Base-by-base conservation (phyloP, 495 filamentous ascomycete genomes). In the Xylona heveae region DNA sequence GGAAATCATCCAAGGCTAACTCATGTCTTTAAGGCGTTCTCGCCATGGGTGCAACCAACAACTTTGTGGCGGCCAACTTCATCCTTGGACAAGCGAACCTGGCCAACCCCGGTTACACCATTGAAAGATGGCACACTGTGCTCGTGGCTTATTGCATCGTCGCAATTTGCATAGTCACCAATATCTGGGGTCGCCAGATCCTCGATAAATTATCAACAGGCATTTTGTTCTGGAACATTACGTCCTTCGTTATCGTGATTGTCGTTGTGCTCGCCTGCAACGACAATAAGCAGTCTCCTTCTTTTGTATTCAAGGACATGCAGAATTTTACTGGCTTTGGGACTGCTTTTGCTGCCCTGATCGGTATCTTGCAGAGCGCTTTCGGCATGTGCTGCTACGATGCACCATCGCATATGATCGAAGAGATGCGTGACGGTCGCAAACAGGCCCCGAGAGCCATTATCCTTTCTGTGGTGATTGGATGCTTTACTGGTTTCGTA, bases 21-120 rank as follows among this genome's bases (percentile, higher is more conserved):
- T 12, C 33, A 9, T 13, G 3, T 9, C 3, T 2, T 9, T 17
- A 22, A 62, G 62, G 61, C 24, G 53, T 67, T 25, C 45, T 68
- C 0, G 59, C 60, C 4, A 69, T 69, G 65, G 65, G 65, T 5
- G 62, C 63, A 6, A 59, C 55, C 0, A 68, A 68, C 41, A 66
- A 64, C 44, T 69, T 63, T 30, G 57, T 71, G 26, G 55, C 46
- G 0, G 58, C 62, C 3, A 67, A 67, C 25, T 68, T 67, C 40
- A 46, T 68, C 9, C 52, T 68, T 0, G 66, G 63, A 16, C 58
- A 59, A 46, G 61, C 61, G 8, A 63, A 67, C 29, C 50, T 71
- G 4, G 50, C 58, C 19, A 55, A 61, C 35, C 62, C 64, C 0
- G 35, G 40, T n/a, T 69, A 62, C 40, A 49, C 40, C 0, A 68